These are phyloP conservation scores for Brassica carinata DNA, from an alignment of 345 rosid species.

Conservation along the genomic window DNA sequence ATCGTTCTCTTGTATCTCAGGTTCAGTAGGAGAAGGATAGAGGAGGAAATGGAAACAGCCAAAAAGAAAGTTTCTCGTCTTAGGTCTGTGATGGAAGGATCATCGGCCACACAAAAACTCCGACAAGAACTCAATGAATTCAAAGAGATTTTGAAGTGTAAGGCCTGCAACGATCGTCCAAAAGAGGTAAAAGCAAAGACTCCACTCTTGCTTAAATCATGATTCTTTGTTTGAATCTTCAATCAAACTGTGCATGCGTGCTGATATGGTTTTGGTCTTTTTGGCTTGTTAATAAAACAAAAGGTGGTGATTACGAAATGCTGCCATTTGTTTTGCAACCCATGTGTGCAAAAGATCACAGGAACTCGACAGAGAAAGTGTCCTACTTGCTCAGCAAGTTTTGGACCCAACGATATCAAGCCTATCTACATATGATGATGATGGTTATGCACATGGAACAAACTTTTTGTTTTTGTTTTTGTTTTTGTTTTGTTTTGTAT, in stretches of 20 bases:
- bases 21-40: constrained; percentile 73
- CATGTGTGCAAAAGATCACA: constrained; percentile 72
- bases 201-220: not conserved
- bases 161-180: constrained; percentile 77
- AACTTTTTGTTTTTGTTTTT: not conserved
- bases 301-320: constrained; percentile 98
- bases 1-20: constrained; percentile 38
- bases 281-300: constrained; percentile 19
- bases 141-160: constrained; percentile 89
- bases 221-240: not conserved
- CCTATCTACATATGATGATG: constrained; percentile 80
- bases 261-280: constrained; percentile 17
- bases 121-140: constrained; percentile 78
- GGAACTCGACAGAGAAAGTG: constrained; percentile 89
- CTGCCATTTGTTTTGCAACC: constrained; percentile 90
- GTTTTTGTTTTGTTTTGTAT: not conserved
- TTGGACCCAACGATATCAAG: constrained; percentile 86
- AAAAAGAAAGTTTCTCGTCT: constrained; percentile 68
- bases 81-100: constrained; percentile 65
- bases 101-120: constrained; percentile 72
- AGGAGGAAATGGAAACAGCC: constrained; percentile 71
- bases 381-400: constrained; percentile 79
- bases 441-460: not conserved
- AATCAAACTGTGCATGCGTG: not conserved
- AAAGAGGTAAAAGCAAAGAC: constrained; percentile 67